Evolutionary conservation across 768 basidiomycete genomes (phyloP), one percentile per base, ranked within the genome.

Genomic region (Kondoa subrosea): DNA sequence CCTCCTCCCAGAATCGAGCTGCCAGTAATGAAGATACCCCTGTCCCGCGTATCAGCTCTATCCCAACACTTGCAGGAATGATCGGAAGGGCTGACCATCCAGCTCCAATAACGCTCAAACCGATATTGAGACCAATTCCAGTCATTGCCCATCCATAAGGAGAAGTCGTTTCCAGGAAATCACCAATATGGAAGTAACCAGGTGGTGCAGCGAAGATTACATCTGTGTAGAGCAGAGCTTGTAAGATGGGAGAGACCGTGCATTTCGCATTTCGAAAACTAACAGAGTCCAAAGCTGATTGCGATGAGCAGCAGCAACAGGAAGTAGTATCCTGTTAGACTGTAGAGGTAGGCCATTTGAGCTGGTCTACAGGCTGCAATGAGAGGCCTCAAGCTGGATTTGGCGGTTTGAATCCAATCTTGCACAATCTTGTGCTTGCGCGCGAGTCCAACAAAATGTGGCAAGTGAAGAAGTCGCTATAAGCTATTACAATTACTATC

Each of bases 21-120:
- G 66, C 95, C 95, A 0, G 95, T 97, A 67, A 97, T 79, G 80
- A 93, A 91, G 76, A 99, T 97, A 64, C 93, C 93, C 93, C 93
- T 97, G 67, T 25, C 69, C 40, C 70, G 57, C 34, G 70, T 32
- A 32, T 33, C 29, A 34, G 26, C 27, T 26, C 15, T n/a, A 65
- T 64, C 32, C 30, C n/a, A 33, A 26, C 16, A 17, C 2, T 0
- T 2, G 2, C 4, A 2, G 25, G 17, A 14, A 3, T 4, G 65
- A 65, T 60, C 65, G 27, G 1, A 12, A 0, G 0, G 15, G 78
- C 88, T 70, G 59, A 93, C 95, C 95, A 97, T 78, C 87, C 93
- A 61, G 93, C 95, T 68, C 93, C 95, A 1, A 91, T 79, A 1
- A 95, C 91, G 74, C 89, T 91, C 65, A 97, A 76, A 2, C 95